Base-by-base conservation (phyloP, 108 stramenopile genomes). In the Pseudonitzschia pungens region DNA sequence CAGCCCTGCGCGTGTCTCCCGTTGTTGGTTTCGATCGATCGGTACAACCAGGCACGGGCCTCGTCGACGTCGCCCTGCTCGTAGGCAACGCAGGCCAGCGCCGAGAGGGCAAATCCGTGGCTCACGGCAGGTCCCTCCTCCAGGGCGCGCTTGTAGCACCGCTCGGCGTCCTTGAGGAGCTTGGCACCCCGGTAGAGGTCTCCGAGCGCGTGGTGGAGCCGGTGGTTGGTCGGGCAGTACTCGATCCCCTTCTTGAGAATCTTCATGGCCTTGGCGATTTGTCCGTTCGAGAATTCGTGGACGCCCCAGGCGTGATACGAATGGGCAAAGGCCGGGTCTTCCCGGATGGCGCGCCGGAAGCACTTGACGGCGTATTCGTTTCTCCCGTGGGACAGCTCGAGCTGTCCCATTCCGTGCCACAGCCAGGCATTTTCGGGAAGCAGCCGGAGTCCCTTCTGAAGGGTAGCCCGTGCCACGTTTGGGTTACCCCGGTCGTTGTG, bases 141-240 rank as follows among this genome's bases (percentile, higher is more conserved):
- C 68, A 91, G 56, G 3, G 84, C 84, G 15, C 77, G 58, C 9
- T 77, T 57, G 67, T 89, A 91, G n/a, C 83, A 83, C 15, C 79
- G 72, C 33, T 86, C 86, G 14, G 92, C 90, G 73, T 86, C 70
- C 58, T 87, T 82, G 12, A 87, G 57, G 81, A 86, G 70, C 43
- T 88, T 84, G n/a, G 90, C 90, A 53, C 88, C 89, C 15, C 89
- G 77, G 68, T 89, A 91, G 2, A 93, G 41, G 77, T 89, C 90
- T 18, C 92, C 92, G 28, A 89, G 69, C 4, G 92, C 92, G 74
- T 93, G 92, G 76, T 88, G 82, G 56, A 93, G 59, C 68, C 90
- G 81, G 82, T 93, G 92, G 57, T 89, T 90, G 20, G 75, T 70
- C 4, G 89, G 90, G 65, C 85, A 85, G 57, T 82, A 70, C 58